These are phyloP conservation scores for Lichtheimia ramosa DNA, from an alignment of 371 early-diverging fungal species.

Conservation along the genomic window DNA sequence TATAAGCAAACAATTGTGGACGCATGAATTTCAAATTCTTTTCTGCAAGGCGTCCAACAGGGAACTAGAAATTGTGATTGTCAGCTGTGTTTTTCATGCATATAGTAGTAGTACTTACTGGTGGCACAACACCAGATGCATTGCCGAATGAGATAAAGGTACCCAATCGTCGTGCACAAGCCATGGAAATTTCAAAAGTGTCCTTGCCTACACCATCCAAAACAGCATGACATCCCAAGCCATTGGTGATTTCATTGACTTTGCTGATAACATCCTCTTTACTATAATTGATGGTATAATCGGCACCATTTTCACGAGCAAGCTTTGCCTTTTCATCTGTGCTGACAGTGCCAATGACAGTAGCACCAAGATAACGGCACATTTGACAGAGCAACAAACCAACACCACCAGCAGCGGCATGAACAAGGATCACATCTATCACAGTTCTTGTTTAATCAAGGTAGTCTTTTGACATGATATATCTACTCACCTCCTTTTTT, in stretches of 20 bases:
- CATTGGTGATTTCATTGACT: conserved; percentile 76
- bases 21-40: conserved; percentile 80
- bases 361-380: conserved; percentile 77
- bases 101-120: conserved; percentile 31
- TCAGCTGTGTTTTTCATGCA: not conserved
- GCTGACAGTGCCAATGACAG: conserved; percentile 90
- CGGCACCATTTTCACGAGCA: conserved; percentile 74
- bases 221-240: conserved; percentile 83
- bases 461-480: not conserved
- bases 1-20: conserved; percentile 73
- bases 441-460: not conserved
- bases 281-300: conserved; percentile 77
- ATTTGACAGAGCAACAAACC: conserved; percentile 81
- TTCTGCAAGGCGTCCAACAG: conserved; percentile 63
- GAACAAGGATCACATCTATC: conserved; percentile 77
- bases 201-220: conserved; percentile 92
- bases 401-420: conserved; percentile 93
- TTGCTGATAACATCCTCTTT: conserved; percentile 62
- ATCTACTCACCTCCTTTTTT: conserved; percentile 51
- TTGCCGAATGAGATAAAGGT: conserved; percentile 91
- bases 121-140: conserved; percentile 84
- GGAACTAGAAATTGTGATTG: conserved; percentile 29
- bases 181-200: conserved; percentile 80
- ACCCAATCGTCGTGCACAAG: conserved; percentile 76
- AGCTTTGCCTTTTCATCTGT: conserved; percentile 77